Base-by-base conservation (phyloP, 768 basidiomycete genomes). In the Tulasnella sp. region DNA sequence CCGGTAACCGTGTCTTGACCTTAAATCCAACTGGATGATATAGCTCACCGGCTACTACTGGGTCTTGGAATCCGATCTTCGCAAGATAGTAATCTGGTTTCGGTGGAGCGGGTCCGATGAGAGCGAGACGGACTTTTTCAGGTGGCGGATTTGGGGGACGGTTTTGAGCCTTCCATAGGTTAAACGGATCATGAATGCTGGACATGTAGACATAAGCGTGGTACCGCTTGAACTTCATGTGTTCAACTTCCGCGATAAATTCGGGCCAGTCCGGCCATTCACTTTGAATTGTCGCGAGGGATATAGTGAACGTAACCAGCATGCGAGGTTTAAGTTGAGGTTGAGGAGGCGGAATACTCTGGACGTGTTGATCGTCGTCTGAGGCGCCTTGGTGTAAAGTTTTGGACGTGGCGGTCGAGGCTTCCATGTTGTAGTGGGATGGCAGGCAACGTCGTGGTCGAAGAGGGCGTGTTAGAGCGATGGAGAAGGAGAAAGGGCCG, bases 171-270 rank as follows among this genome's bases (percentile, higher is more conserved):
- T 67, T 67, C 61, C 61, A 67, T 32, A 67, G 7, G 26, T 29
- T 29, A 32, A 29, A 3, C 5, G 61, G 29, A 67, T 67, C 29
- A n/a, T 67, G 32, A 0, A 67, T n/a, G 20, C 2, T 32, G 29
- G 61, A 67, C n/a, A 32, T 13, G 61, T 67, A 67, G 23, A 67
- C 61, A 29, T 67, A 67, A 32, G 61, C 61, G 13, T 67, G 61
- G 29, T 67, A 67, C 26, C 61, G 61, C 61, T 67, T 67, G 16
- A 67, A 67, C 32, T 67, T 67, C 61, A 67, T 67, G 61, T 11
- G 61, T 32, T 32, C 32, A 13, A 32, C 61, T 67, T 29, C 10
- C 32, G n/a, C 23, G 32, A 32, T 29, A 11, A 67, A 32, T 20
- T 67, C 61, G 5, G 61, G 61, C 61, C 61, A 67, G 2, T 67